Conservation (phyloP, 2,329 filamentous ascomycete genomes). For the Diaporthe sp. region DNA sequence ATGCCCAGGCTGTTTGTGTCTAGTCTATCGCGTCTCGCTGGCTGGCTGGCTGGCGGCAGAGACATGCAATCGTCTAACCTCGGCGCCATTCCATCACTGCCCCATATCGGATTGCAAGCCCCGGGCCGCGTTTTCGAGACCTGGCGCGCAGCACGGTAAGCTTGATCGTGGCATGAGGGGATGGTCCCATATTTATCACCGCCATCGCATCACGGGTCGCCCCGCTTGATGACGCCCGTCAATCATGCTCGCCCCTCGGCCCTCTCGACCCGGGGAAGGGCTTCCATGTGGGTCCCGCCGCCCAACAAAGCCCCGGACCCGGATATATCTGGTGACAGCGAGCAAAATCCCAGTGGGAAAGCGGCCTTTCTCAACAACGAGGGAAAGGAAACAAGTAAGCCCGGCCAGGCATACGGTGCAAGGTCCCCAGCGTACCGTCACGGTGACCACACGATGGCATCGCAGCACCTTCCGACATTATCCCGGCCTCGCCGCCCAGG, state of each 20-base stretch:
- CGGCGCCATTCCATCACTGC: background rate
- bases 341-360: constrained; percentile 8
- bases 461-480: background rate
- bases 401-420: background rate
- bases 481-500: background rate
- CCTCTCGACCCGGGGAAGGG: constrained; percentile 9
- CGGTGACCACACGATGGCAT: constrained; percentile 2
- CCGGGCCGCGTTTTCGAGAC: background rate
- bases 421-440: background rate
- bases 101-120: background rate
- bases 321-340: constrained; percentile 20
- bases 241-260: background rate
- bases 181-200: constrained; percentile 13
- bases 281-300: constrained; percentile 12
- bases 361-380: background rate
- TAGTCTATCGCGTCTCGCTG: background rate
- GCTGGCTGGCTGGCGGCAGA: background rate
- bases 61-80: background rate
- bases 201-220: constrained; percentile 9
- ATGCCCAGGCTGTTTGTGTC: background rate
- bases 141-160: background rate
- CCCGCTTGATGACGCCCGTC: constrained; percentile 15
- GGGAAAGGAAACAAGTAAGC: background rate
- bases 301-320: constrained; percentile 15
- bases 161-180: background rate